These are phyloP conservation scores for Leavenworthia alabamica DNA, from an alignment of 345 rosid genomes.

Conservation along the genomic window DNA sequence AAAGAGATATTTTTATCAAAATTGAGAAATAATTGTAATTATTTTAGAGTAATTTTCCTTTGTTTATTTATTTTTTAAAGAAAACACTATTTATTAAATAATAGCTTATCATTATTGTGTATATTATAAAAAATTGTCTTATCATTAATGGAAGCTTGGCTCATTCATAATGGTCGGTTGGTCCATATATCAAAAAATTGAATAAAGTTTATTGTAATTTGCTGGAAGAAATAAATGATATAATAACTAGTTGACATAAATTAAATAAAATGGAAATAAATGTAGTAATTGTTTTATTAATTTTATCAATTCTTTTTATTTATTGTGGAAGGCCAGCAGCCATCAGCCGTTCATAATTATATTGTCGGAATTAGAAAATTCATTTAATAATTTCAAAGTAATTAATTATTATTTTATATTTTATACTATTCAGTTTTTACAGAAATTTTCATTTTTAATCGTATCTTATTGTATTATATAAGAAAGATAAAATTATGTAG, in stretches of 20 bases:
- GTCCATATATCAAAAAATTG: constrained; percentile 9
- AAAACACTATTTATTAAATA: not conserved
- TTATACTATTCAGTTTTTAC: too few relatives aligned
- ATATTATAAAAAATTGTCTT: too few relatives aligned
- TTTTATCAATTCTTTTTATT: not conserved
- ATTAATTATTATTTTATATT: too few relatives aligned
- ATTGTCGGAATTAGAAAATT: constrained; percentile 2
- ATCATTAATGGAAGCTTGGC: constrained; percentile 19
- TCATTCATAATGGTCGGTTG: constrained; percentile 14
- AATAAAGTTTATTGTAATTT: not conserved
- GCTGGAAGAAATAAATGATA: constrained; percentile 24
- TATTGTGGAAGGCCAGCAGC: not conserved
- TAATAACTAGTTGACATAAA: not conserved
- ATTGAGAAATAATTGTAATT: not conserved
- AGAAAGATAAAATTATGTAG: too few relatives aligned
- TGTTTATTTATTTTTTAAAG: not conserved
- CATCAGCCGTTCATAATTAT: constrained; percentile 15
- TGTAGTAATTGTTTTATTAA: not conserved
- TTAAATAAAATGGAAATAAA: not conserved
- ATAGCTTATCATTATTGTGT: not conserved
- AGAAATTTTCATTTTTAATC: too few relatives aligned
- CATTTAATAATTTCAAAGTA: not conserved
- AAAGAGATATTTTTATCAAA: not conserved
- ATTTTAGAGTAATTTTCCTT: not conserved
- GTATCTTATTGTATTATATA: too few relatives aligned